Base-by-base conservation (phyloP, 1,284 basidiomycete species). In the Porodaedalea pini region DNA sequence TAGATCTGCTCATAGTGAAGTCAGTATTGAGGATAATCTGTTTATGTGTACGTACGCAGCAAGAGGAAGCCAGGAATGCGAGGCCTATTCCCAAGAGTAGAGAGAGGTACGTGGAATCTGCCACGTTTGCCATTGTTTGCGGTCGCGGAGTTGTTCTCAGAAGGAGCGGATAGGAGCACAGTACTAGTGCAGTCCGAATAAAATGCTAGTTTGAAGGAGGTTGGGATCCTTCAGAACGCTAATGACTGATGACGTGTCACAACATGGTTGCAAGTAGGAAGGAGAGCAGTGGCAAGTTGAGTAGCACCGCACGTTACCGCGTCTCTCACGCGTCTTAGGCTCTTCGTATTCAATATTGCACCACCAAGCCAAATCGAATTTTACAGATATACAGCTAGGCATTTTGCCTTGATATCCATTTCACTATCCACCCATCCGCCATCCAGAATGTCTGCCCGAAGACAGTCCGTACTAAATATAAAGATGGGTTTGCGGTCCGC, bases 1-100 rank as follows among this genome's bases (percentile, higher is more conserved):
- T 90, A 89, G 57, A 80, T 67, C 87, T 90, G 66, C 36, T 60
- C 23, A 52, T 13, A 27, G 8, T 49, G 1, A 10, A 32, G 8
- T 29, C 5, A 25, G 8, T n/a, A 39, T 17, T 25, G 10, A 4
- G 11, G 36, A 21, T 13, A 25, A 43, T 43, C 5, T 8, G n/a
- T 17, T 6, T 23, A 23, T n/a, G n/a, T 8, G 17, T 29, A 48
- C 54, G 34, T n/a, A 55, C 54, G 32, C 34, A 55, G 23, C 17
- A 54, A 23, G 21, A 10, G 15, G 41, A 29, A 31, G 41, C 32
- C 32, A 55, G 6, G 10, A 55, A 19, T 2, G 44, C 15, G 29
- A 47, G 21, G 7, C 31, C 44, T 40, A 25, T n/a, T 17, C 43
- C 44, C 10, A 55, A 25, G 21, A 48, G 19, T 23, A 32, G n/a